Conservation (phyloP, 2,329 filamentous ascomycete species). For the Fusarium pseudonygamai region DNA sequence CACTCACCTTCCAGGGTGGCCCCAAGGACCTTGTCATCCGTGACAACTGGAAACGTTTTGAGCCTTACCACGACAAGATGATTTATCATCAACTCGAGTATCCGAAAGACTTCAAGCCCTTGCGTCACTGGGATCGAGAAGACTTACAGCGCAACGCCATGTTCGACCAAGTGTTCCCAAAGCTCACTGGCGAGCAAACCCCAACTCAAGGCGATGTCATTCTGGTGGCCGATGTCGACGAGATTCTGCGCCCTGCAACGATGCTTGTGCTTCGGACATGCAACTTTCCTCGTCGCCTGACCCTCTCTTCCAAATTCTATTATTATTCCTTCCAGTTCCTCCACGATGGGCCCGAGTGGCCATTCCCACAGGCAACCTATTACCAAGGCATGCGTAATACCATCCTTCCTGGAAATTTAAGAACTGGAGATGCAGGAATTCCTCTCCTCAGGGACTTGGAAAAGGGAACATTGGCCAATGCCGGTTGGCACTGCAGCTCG, state of each 20-base stretch:
- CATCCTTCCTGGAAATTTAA: conserved; percentile 63
- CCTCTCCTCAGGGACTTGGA: conserved; percentile 53
- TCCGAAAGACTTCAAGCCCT: conserved; percentile 52
- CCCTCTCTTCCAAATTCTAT: conserved; percentile 62
- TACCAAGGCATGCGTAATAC: conserved; percentile 57
- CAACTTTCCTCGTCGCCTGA: conserved; percentile 61
- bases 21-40: conserved; percentile 64
- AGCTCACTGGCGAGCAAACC: conserved; percentile 52
- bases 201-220: conserved; percentile 63
- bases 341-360: conserved; percentile 55
- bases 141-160: conserved; percentile 65
- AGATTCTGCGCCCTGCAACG: conserved; percentile 64
- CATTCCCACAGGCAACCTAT: conserved; percentile 68
- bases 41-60: conserved; percentile 62
- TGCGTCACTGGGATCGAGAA: conserved; percentile 60
- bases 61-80: conserved; percentile 66
- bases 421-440: conserved; percentile 56
- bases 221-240: conserved; percentile 69
- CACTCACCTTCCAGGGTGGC: conserved; percentile 65
- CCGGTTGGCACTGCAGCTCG: conserved; percentile 70
- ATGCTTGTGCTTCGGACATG: conserved; percentile 60
- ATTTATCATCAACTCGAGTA: conserved; percentile 65
- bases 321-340: conserved; percentile 68
- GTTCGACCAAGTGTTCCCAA: conserved; percentile 64
- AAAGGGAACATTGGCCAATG: conserved; percentile 57